A percentile compares a stretch with the other conserved stretches of the same genome.
phyloP scores from a whole-genome alignment of 2,329 filamentous ascomycete genomes.

The Penicillium freii region DNA sequence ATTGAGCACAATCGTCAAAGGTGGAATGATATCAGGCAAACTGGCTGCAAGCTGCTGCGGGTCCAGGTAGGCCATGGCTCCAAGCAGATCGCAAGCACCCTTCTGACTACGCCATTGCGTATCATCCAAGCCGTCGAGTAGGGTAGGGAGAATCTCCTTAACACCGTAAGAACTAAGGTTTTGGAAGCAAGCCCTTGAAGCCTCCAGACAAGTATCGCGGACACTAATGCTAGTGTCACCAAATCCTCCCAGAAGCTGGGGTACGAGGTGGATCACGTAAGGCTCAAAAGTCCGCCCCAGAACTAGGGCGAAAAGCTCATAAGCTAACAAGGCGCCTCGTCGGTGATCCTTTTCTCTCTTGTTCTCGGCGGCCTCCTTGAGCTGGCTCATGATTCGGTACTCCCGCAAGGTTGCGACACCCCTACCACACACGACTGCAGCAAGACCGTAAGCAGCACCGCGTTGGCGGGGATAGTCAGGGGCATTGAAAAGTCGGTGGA shows the following conservation, averaged over 20 bases:
- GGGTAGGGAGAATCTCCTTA: constrained; percentile 85
- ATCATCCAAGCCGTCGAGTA: constrained; percentile 89
- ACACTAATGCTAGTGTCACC: constrained; percentile 87
- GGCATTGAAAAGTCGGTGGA: constrained; percentile 77
- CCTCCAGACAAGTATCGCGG: constrained; percentile 86
- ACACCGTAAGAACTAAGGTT: constrained; percentile 94
- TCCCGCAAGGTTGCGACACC: constrained; percentile 80
- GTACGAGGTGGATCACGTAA: constrained; percentile 93
- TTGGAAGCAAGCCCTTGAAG: constrained; percentile 90
- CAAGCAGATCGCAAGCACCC: constrained; percentile 91
- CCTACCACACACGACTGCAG: constrained; percentile 83
- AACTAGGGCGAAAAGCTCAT: constrained; percentile 83
- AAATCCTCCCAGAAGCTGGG: constrained; percentile 83
- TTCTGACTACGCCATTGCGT: constrained; percentile 98
- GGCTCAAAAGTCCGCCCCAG: constrained; percentile 90
- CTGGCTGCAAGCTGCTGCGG: constrained; percentile 90
- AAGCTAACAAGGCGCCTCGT: constrained; percentile 83
- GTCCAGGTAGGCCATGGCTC: constrained; percentile 97
- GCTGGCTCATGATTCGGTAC: constrained; percentile 77
- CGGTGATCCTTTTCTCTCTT: constrained; percentile 89
- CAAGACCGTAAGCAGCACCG: constrained; percentile 91
- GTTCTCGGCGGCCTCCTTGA: constrained; percentile 83
- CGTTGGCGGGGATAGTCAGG: constrained; percentile 92
- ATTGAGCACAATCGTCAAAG: constrained; percentile 87
- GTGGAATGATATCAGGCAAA: constrained; percentile 93